These are phyloP conservation scores for Boletus rufocinnamomeus DNA, from an alignment of 768 basidiomycete genomes.

Conservation along the genomic window DNA sequence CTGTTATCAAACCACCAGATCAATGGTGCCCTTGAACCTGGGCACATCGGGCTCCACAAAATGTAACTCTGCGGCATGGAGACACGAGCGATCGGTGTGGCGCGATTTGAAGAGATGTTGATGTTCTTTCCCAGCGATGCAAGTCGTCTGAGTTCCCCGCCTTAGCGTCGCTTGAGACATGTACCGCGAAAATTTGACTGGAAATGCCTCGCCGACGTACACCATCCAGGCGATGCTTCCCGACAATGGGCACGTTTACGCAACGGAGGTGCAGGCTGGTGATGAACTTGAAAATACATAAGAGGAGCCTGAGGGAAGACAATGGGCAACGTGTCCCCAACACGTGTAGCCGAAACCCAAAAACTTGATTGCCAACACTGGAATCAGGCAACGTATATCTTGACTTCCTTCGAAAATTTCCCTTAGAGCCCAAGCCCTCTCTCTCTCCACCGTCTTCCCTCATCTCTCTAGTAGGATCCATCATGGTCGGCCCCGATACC, in stretches of 20 bases:
- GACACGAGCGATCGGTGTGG: background rate
- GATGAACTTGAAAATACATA: slow-evolving; percentile 22
- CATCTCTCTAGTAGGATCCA: slow-evolving; percentile 20
- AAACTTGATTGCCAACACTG: slow-evolving; percentile 29
- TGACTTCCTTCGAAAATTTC: slow-evolving; percentile 40
- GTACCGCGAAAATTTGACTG: background rate
- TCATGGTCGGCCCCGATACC: slow-evolving; percentile 30
- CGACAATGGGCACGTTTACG: slow-evolving; percentile 29
- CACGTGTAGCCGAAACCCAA: slow-evolving; percentile 37
- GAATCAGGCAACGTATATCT: slow-evolving; percentile 36
- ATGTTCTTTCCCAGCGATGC: background rate
- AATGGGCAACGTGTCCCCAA: slow-evolving; percentile 33
- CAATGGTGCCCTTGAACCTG: slow-evolving; percentile 25
- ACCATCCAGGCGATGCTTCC: slow-evolving; percentile 7
- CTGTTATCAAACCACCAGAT: slow-evolving; percentile 12
- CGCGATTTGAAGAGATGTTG: background rate
- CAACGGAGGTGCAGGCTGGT: slow-evolving; percentile 23
- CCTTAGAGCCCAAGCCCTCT: slow-evolving; percentile 32
- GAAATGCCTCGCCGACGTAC: slow-evolving; percentile 8
- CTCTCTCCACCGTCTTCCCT: slow-evolving; percentile 33
- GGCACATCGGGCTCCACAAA: slow-evolving; percentile 12
- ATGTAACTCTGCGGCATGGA: background rate
- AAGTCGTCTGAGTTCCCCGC: background rate
- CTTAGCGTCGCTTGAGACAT: slow-evolving; percentile 13
- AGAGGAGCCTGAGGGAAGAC: slow-evolving; percentile 21